A percentile compares a stretch with the other conserved stretches of the same genome.
Conservation (phyloP, 75 land plant genomes). For the Pinus albicaulis region DNA sequence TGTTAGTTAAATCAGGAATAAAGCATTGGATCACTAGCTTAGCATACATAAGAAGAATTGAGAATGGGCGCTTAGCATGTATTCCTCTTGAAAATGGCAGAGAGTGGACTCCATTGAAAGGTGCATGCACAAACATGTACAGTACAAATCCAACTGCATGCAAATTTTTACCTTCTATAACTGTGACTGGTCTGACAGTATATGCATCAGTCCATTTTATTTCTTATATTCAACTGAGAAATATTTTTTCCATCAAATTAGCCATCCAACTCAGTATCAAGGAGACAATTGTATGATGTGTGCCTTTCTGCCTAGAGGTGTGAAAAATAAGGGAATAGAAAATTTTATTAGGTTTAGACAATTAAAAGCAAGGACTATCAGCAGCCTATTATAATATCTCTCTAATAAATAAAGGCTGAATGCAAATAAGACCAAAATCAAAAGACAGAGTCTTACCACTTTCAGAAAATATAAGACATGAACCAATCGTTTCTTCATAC, state of each 20-base stretch:
- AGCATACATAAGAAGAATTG: no score
- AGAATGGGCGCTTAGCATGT: no score
- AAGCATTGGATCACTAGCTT: no score
- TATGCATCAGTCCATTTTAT: no score
- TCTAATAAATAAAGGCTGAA: neutral
- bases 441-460: constrained; percentile 14
- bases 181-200: no score
- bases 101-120: no score
- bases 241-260: neutral
- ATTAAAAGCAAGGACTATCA: neutral
- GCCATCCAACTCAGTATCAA: neutral
- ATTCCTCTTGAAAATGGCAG: no score
- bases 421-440: neutral
- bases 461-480: constrained; percentile 35
- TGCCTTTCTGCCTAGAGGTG: neutral
- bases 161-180: no score
- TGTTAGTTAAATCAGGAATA: no score
- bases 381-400: neutral
- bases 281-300: neutral
- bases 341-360: neutral
- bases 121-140: no score
- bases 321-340: neutral
- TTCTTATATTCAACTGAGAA: neutral
- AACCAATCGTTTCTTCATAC: constrained; percentile 39
- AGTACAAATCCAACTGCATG: no score